Evolutionary conservation across 495 filamentous ascomycete genomes (phyloP), one percentile per base, ranked within the genome.

Genomic region (Trichocladium antarcticum): DNA sequence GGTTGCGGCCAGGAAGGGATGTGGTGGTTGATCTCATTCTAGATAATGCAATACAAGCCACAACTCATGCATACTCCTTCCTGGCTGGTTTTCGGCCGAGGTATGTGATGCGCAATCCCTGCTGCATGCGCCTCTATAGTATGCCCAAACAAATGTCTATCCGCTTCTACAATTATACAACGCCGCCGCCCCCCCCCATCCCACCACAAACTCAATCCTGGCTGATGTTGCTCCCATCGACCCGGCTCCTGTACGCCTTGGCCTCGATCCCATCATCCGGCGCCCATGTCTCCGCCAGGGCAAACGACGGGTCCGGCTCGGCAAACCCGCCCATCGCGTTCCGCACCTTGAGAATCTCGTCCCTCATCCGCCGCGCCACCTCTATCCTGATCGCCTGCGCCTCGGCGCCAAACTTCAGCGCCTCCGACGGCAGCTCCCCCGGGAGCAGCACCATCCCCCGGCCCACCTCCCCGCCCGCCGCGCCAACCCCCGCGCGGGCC

Each of bases 311-410:
- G 34, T 95, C 85, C 52, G 95, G 85, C 45, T 95, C 89, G 0
- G 81, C 73, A 29, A 81, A 80, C 1, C 85, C 51, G 10, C 55
- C 89, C 47, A 84, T 62, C 22, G 72, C 69, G 45, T 73, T 71
- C 53, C 90, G 70, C 8, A 97, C 75, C 49, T 85, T 84, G 20
- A 90, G 57, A 0, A 98, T 85, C 55, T 88, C 83, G 37, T 81
- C 75, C 28, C 92, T 70, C 19, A 97, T 78, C 49, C 83, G 74
- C 61, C 75, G 68, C 19, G 92, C 85, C 28, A 87, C 83, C 65
- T 96, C 90, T 44, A 84, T 82, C 54, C 92, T 76, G 51, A 98
- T 69, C 54, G 78, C 73, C 42, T 84, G 74, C 0, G 87, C 92
- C 60, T 95, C 85, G 35, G 70, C 59, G 9, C 81, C 79, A 57